Evolutionary conservation across 2,329 filamentous ascomycete species (phyloP).

Genomic region (Fonsecaea multimorphosa): DNA sequence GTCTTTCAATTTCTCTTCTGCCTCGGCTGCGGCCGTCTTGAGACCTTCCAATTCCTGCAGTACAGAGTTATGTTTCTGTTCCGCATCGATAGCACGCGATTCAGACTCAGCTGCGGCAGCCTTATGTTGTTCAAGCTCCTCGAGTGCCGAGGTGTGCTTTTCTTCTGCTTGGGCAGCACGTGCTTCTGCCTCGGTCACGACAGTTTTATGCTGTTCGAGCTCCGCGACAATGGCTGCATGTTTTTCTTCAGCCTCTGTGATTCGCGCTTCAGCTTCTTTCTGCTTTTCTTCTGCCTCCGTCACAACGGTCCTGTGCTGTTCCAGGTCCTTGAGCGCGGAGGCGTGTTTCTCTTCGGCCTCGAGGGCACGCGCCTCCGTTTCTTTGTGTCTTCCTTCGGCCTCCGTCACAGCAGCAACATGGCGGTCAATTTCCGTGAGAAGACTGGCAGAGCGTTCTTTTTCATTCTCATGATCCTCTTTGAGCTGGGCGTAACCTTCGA

Average conservation of each 20-base stretch:
- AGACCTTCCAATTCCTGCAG: not conserved
- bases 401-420: constrained; percentile 20
- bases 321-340: constrained; percentile 4
- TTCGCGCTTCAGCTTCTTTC: constrained; percentile 3
- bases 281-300: constrained; percentile 21
- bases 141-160: constrained; percentile 6
- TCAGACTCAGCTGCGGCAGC: constrained; percentile 2
- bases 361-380: constrained; percentile 1
- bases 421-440: constrained; percentile 12
- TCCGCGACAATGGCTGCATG: constrained; percentile 10
- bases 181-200: constrained; percentile 14
- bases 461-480: constrained; percentile 12
- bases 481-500: constrained; percentile 23
- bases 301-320: constrained; percentile 11
- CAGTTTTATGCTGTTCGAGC: constrained; percentile 14
- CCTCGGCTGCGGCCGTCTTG: not conserved
- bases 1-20: constrained; percentile 3
- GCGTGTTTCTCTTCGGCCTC: constrained; percentile 10
- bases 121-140: constrained; percentile 7
- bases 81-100: constrained; percentile 2
- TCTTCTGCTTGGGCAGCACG: constrained; percentile 14
- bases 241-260: constrained; percentile 3
- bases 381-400: constrained; percentile 17
- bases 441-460: constrained; percentile 16
- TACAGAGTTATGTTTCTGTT: constrained; percentile 3